phyloP scores from a whole-genome alignment of 345 rosid species.

The Euphorbia peplus region DNA sequence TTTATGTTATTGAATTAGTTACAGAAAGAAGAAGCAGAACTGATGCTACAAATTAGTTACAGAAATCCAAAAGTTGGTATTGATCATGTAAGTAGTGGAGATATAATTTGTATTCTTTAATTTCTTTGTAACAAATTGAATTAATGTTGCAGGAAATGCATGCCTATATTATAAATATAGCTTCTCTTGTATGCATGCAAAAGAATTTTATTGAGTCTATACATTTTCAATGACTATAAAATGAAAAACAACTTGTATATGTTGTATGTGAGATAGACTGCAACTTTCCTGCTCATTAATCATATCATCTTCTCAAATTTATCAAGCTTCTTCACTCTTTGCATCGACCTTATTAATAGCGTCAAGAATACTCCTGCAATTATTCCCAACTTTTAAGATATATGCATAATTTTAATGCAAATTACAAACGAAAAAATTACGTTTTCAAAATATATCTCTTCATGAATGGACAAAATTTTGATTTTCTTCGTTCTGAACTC shows the following conservation, averaged over 20 bases:
- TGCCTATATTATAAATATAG: background rate
- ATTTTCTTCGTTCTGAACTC: no score
- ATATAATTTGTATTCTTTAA: no score
- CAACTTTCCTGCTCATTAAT: constrained; percentile 1
- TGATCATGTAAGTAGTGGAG: no score
- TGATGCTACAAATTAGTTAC: no score
- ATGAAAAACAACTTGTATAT: background rate
- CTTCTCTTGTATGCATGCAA: background rate
- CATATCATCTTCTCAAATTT: constrained; percentile 94
- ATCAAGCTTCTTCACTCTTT: constrained; percentile 67
- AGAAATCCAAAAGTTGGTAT: no score
- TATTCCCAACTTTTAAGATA: background rate
- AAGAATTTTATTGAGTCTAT: background rate
- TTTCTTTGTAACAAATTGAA: no score
- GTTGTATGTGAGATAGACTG: background rate
- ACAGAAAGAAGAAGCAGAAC: no score
- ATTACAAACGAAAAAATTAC: no score
- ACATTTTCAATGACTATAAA: constrained; percentile 4
- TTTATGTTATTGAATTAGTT: no score
- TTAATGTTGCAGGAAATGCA: background rate
- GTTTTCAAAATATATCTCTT: no score
- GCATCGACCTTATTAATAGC: constrained; percentile 67
- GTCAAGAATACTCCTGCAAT: constrained; percentile 66
- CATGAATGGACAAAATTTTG: no score
- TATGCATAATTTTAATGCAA: no score